Evolutionary conservation across 345 rosid genomes (phyloP).

Genomic region (Aurinia saxatilis): DNA sequence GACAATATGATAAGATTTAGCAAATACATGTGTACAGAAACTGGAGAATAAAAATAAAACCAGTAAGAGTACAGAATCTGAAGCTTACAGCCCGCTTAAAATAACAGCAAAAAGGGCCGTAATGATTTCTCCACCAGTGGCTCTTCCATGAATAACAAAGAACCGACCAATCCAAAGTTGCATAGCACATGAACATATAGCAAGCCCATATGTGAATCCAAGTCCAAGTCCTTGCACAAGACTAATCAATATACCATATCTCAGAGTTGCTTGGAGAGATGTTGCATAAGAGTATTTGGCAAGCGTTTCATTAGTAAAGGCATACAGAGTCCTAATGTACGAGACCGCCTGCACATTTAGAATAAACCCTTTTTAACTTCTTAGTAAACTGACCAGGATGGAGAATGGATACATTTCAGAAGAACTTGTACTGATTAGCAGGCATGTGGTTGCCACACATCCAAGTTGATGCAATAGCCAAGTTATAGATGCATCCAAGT

Average conservation of each 20-base stretch:
- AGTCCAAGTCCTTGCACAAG: constrained; percentile 99
- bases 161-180: constrained; percentile 98
- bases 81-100: constrained; percentile 97
- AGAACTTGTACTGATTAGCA: not conserved
- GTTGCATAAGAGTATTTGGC: constrained; percentile 99
- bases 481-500: not conserved
- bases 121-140: constrained; percentile 90
- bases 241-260: constrained; percentile 93
- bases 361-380: constrained; percentile 4
- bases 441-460: not conserved
- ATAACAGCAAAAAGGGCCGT: constrained; percentile 93
- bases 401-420: constrained; percentile 8
- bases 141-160: constrained; percentile 49
- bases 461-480: not conserved
- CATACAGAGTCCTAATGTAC: constrained; percentile 80
- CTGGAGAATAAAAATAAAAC: constrained; percentile 5
- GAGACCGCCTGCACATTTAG: constrained; percentile 78
- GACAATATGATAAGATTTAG: constrained; percentile 20
- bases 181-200: constrained; percentile 97
- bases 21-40: constrained; percentile 39
- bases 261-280: constrained; percentile 91
- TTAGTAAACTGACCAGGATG: constrained; percentile 9
- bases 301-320: constrained; percentile 95
- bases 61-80: constrained; percentile 20
- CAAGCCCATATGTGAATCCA: constrained; percentile 99